These are phyloP conservation scores for Puccinellia tenuiflora DNA, from an alignment of 176 grass and related monocot species.

Conservation along the genomic window DNA sequence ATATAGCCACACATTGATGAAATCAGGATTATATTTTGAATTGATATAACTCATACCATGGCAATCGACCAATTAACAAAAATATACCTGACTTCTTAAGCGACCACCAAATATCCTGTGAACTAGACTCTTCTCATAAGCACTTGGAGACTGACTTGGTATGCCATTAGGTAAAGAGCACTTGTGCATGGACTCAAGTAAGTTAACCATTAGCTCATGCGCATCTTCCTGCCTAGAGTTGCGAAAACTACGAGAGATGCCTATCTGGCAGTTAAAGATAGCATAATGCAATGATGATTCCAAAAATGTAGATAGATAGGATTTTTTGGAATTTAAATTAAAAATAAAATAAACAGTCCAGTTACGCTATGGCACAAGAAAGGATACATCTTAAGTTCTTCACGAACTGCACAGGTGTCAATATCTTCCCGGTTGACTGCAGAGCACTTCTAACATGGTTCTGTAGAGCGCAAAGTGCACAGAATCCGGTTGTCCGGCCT, in stretches of 20 bases:
- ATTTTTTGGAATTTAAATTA: background rate
- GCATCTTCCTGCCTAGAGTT: constrained; percentile 81
- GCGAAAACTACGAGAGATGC: constrained; percentile 69
- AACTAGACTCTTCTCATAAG: constrained; percentile 82
- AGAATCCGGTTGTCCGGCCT: constrained; percentile 67
- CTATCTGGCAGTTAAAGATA: constrained; percentile 41
- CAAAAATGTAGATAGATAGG: background rate
- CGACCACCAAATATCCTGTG: constrained; percentile 81
- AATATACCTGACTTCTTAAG: constrained; percentile 68
- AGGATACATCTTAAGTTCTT: constrained; percentile 83
- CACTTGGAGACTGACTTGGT: constrained; percentile 56
- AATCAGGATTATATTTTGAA: background rate
- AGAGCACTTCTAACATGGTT: constrained; percentile 63
- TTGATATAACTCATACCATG: background rate
- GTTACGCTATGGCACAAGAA: background rate
- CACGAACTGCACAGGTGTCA: constrained; percentile 52
- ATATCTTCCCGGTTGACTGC: constrained; percentile 76
- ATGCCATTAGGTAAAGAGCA: constrained; percentile 77
- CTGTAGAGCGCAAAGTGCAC: constrained; percentile 72
- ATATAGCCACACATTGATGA: background rate
- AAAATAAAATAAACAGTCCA: constrained; percentile 1
- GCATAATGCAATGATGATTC: background rate
- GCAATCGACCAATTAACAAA: background rate
- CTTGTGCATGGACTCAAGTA: constrained; percentile 87
- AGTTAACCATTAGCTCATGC: constrained; percentile 83